These are phyloP conservation scores for Staphylotrichum longicolle DNA, from an alignment of 495 filamentous ascomycete genomes.

Conservation along the genomic window DNA sequence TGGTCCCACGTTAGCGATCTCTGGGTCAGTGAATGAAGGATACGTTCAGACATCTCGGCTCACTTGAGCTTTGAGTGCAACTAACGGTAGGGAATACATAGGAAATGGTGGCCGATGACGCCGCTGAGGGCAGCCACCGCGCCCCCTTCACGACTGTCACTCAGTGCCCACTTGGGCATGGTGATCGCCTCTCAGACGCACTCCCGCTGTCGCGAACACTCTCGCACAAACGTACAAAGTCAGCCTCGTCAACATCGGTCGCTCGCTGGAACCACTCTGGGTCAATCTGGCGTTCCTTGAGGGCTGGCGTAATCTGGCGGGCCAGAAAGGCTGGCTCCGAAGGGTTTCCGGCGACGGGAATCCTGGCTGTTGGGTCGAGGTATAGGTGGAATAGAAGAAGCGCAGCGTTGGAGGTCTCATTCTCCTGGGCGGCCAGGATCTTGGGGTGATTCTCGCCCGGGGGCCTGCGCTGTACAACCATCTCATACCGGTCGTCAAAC, in stretches of 20 bases:
- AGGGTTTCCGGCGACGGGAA: constrained; percentile 34
- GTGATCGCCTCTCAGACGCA: background rate
- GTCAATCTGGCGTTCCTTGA: too few relatives aligned
- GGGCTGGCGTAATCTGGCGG: too few relatives aligned
- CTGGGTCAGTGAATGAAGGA: background rate
- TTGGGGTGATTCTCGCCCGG: constrained; percentile 27
- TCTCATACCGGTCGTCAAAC: constrained; percentile 24
- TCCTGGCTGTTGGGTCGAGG: constrained; percentile 15
- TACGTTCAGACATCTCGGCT: background rate
- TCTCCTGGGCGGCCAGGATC: constrained; percentile 18
- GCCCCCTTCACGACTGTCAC: background rate
- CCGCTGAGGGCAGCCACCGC: background rate
- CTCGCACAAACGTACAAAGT: background rate
- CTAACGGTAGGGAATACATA: background rate
- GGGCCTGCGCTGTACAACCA: background rate
- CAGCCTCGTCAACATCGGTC: background rate
- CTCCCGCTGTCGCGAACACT: background rate
- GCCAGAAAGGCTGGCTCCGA: background rate
- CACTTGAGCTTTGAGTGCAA: background rate
- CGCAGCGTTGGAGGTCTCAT: constrained; percentile 13
- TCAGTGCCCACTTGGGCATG: constrained; percentile 1
- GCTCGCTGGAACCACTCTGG: too few relatives aligned
- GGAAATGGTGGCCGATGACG: too few relatives aligned
- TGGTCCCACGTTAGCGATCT: constrained; percentile 43
- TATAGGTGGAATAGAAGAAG: constrained; percentile 26